Evolutionary conservation across 176 grass and related monocot species (phyloP).

Genomic region (Puccinellia tenuiflora): DNA sequence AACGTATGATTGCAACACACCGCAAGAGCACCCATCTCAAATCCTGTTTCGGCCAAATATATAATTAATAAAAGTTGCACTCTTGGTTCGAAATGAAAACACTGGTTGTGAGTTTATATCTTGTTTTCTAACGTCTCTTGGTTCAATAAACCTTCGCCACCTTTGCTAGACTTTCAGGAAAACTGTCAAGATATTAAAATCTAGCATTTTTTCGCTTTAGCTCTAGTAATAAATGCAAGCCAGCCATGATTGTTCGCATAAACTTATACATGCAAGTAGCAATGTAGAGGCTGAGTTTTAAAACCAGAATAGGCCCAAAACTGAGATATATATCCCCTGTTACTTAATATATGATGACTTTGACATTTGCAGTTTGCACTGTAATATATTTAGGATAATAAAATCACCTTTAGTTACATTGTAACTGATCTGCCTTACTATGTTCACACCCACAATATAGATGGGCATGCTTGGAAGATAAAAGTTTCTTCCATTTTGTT

Average conservation of each 20-base stretch:
- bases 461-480: too few relatives aligned
- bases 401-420: neutral
- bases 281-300: too few relatives aligned
- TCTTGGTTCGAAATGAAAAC: neutral
- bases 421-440: too few relatives aligned
- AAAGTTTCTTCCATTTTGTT: too few relatives aligned
- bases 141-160: neutral
- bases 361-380: neutral
- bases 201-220: neutral
- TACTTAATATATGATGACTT: neutral
- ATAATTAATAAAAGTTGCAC: neutral
- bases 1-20: neutral
- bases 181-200: neutral
- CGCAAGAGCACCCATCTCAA: neutral
- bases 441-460: too few relatives aligned
- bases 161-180: neutral
- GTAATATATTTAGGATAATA: neutral
- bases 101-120: too few relatives aligned
- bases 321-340: neutral
- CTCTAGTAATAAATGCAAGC: neutral
- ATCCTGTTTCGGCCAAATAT: neutral
- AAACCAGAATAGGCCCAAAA: too few relatives aligned
- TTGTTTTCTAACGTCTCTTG: neutral
- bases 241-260: neutral
- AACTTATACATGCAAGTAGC: too few relatives aligned